Evolutionary conservation across 1,284 basidiomycete species (phyloP).

Genomic region (Ganoderma multipileum): DNA sequence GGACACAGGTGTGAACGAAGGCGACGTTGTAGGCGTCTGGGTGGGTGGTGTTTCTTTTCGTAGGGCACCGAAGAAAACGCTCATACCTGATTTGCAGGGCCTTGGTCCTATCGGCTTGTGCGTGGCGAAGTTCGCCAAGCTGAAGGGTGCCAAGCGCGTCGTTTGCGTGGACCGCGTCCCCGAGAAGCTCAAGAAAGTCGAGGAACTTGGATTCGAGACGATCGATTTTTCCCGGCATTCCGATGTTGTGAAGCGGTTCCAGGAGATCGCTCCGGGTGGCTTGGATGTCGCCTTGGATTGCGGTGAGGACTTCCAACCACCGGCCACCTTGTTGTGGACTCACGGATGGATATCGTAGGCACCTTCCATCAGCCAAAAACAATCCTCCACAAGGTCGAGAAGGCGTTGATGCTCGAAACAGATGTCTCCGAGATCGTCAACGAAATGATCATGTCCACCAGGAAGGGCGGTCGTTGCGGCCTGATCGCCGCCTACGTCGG

Average conservation of each 20-base stretch:
- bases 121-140: slow-evolving; percentile 64
- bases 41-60: slow-evolving; percentile 40
- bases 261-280: slow-evolving; percentile 68
- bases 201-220: slow-evolving; percentile 63
- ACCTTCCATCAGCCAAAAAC: slow-evolving; percentile 79
- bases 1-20: slow-evolving; percentile 71
- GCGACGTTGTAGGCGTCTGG: slow-evolving; percentile 74
- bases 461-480: slow-evolving; percentile 70
- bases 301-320: slow-evolving; percentile 31
- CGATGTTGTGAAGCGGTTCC: slow-evolving; percentile 65
- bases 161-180: slow-evolving; percentile 76
- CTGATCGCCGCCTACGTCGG: slow-evolving; percentile 71
- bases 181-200: slow-evolving; percentile 54
- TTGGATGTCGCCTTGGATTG: slow-evolving; percentile 66
- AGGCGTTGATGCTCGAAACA: slow-evolving; percentile 77
- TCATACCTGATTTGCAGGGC: slow-evolving; percentile 41
- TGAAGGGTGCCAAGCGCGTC: slow-evolving; percentile 76
- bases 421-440: slow-evolving; percentile 78
- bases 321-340: neutral
- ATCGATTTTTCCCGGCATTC: slow-evolving; percentile 68
- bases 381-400: slow-evolving; percentile 70
- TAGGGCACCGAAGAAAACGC: too few species aligned
- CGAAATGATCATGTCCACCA: slow-evolving; percentile 68
- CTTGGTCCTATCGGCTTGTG: slow-evolving; percentile 71
- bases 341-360: slow-evolving; percentile 39